Evolutionary conservation across 2,329 filamentous ascomycete genomes (phyloP).

Genomic region (Fusarium liriodendri): DNA sequence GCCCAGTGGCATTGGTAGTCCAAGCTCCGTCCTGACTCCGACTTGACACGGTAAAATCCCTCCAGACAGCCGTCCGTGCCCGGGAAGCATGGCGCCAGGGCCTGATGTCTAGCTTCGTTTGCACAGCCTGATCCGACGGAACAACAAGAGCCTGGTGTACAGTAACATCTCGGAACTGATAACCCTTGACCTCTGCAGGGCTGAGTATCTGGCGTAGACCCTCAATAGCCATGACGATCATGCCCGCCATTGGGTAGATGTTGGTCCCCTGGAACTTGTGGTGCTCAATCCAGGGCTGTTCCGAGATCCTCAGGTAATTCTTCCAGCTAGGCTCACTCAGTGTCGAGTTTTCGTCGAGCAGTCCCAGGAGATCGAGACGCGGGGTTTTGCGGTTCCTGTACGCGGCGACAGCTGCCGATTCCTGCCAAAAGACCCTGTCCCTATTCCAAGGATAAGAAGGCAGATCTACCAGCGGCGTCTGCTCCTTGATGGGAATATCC

Average conservation of each 20-base stretch:
- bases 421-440: not conserved
- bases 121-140: not conserved
- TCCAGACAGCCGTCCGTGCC: not conserved
- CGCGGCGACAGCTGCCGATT: not conserved
- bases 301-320: not conserved
- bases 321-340: not conserved
- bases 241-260: slow-evolving; percentile 7
- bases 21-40: not conserved
- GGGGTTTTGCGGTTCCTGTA: not conserved
- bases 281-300: slow-evolving; percentile 6
- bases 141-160: not conserved
- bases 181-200: not conserved
- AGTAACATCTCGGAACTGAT: not conserved
- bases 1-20: not conserved
- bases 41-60: not conserved
- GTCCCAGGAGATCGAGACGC: not conserved
- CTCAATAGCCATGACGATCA: slow-evolving; percentile 10
- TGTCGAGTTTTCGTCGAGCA: slow-evolving; percentile 5
- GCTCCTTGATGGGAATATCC: not conserved
- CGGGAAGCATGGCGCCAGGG: not conserved
- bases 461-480: not conserved
- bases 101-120: not conserved
- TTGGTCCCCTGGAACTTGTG: slow-evolving; percentile 3
- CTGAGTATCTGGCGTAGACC: not conserved
- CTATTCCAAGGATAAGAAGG: not conserved